phyloP scores from a whole-genome alignment of 73 alveolate genomes.

The Symbiodinium pilosum region DNA sequence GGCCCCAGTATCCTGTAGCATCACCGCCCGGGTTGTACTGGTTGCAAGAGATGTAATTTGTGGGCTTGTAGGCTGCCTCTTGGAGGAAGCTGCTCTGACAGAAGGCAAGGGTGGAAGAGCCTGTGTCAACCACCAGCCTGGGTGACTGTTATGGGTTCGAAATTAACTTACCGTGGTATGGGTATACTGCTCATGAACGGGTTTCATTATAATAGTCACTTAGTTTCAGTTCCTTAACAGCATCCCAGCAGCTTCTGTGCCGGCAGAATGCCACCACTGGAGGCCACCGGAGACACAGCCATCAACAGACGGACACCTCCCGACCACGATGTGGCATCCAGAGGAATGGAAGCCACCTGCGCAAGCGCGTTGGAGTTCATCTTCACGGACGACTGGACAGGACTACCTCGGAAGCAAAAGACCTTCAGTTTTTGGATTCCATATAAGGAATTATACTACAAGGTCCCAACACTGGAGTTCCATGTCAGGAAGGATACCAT shows the following conservation, averaged over 20 bases:
- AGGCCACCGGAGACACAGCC: not conserved
- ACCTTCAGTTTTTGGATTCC: no score
- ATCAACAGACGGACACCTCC: not conserved
- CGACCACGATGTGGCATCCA: not conserved
- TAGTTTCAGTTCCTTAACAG: no score
- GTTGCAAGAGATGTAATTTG: constrained; percentile 24
- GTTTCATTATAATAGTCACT: no score
- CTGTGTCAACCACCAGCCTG: constrained; percentile 17
- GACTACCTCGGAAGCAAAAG: not conserved
- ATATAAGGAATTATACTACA: no score
- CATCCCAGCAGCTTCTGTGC: no score
- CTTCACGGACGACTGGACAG: not conserved
- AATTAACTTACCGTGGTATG: no score
- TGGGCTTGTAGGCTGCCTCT: not conserved
- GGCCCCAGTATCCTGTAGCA: constrained; percentile 18
- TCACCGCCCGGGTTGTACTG: constrained; percentile 32
- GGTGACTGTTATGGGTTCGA: no score
- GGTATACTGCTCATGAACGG: no score
- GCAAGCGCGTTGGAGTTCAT: not conserved
- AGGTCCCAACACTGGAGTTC: no score
- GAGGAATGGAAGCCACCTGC: not conserved
- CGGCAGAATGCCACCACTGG: not conserved
- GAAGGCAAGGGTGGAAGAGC: constrained; percentile 29
- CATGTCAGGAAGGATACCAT: no score
- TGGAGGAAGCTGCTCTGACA: not conserved